phyloP scores from a whole-genome alignment of 1,139 yeast species.

The Scheffersomyces stambukii region DNA sequence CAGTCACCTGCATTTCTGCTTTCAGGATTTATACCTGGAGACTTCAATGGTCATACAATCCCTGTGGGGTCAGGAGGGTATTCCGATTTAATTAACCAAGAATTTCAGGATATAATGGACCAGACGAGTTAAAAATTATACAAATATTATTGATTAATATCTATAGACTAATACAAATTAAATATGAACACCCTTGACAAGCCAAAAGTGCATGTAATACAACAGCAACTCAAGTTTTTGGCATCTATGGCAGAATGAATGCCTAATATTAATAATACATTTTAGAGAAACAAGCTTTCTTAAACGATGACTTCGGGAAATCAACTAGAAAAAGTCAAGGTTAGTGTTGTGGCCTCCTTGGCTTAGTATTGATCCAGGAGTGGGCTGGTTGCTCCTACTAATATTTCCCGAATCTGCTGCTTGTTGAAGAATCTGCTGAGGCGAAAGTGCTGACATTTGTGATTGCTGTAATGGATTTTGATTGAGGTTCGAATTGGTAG shows the following conservation, averaged over 20 bases:
- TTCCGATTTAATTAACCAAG: conserved; percentile 37
- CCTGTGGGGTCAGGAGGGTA: conserved; percentile 20
- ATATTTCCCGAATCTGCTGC: conserved; percentile 14
- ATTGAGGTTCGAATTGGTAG: not conserved
- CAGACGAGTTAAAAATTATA: conserved; percentile 5
- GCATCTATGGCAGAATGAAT: too few species aligned
- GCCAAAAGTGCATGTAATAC: too few species aligned
- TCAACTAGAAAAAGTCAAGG: conserved; percentile 4
- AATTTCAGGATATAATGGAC: conserved; percentile 35
- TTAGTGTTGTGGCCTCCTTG: too few species aligned
- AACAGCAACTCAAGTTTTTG: too few species aligned
- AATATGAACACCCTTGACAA: too few species aligned
- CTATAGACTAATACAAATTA: not conserved
- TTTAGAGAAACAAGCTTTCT: not conserved
- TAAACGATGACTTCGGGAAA: conserved; percentile 2
- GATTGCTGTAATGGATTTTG: too few species aligned
- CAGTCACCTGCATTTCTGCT: not conserved
- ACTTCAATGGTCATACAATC: not conserved
- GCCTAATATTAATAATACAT: not conserved
- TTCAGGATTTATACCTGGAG: not conserved
- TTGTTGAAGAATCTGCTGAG: conserved; percentile 38
- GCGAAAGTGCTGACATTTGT: conserved; percentile 25
- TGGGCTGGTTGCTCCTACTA: too few species aligned
- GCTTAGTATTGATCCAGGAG: too few species aligned
- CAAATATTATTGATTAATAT: not conserved